Evolutionary conservation across 225 moss, liverwort and hornwort species (phyloP), one percentile per base, ranked within the genome.

Genomic region (Pleurozium schreberi): DNA sequence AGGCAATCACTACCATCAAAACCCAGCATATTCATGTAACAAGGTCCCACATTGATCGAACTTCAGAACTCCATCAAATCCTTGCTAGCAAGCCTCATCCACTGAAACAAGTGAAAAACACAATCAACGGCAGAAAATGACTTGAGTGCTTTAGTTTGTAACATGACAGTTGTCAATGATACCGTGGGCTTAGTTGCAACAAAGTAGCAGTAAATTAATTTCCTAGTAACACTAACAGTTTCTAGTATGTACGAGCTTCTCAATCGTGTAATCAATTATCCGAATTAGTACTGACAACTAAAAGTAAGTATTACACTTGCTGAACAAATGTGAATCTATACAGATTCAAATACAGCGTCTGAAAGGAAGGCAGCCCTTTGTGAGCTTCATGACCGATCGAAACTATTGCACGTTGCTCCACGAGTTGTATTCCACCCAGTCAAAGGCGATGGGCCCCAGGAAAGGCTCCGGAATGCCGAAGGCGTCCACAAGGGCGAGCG

Each of bases 381-480:
- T 43, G 30, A 77, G 59, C 67, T 40, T 85, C 27, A 30, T 55
- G 12, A 80, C 67, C 28, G 18, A 87, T 79, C 45, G 19, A 83
- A 77, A 61, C 75, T 90, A 93, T 31, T 87, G 83, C 33, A 93
- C 96, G 87, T 96, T 93, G 85, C 92, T 91, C 94, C 96, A 97
- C 18, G 96, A 95, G 92, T 99, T 99, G 89, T 94, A 93, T 84
- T 96, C 96, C 64, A 99, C 91, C 99, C 97, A 99, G 92, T 99
- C 95, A 27, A 94, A 95, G 75, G 97, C 99, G 81, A 99, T 96
- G 43, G 97, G 99, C 52, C 97, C 99, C 85, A 99, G 92, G 66
- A 97, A 89, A 66, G 95, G 90, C 61, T 91, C 89, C 8, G 96
- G 90, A 53, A 94, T 92, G 89, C 96, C 90, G 82, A 99, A 95